Conservation (phyloP, 768 basidiomycete genomes). For the Rhizopogon vulgaris region DNA sequence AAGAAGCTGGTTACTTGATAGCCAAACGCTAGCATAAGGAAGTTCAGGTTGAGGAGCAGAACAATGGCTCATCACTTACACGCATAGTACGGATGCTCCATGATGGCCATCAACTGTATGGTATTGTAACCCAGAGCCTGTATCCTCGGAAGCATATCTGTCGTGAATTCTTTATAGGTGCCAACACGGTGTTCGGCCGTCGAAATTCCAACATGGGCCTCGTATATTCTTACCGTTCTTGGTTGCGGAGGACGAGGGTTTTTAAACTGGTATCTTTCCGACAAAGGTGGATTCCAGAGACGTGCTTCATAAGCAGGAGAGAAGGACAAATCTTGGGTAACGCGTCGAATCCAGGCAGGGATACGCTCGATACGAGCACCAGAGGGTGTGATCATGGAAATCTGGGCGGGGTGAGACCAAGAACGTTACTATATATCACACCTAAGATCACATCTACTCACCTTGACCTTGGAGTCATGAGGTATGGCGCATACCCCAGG, state of each 20-base stretch:
- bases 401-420: slow-evolving; percentile 37
- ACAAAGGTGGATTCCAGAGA: slow-evolving; percentile 93
- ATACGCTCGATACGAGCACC: slow-evolving; percentile 85
- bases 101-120: slow-evolving; percentile 97
- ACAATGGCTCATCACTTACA: slow-evolving; percentile 44
- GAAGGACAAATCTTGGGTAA: slow-evolving; percentile 86
- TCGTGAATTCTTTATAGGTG: slow-evolving; percentile 93
- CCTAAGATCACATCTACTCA: slow-evolving; percentile 21
- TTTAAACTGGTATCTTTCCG: slow-evolving; percentile 76
- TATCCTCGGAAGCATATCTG: slow-evolving; percentile 79
- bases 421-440: background rate
- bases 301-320: slow-evolving; percentile 93
- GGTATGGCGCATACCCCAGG: slow-evolving; percentile 77
- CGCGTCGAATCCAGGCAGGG: slow-evolving; percentile 91
- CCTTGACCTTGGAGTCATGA: slow-evolving; percentile 95
- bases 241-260: slow-evolving; percentile 65
- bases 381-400: slow-evolving; percentile 81
- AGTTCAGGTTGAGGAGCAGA: background rate
- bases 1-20: slow-evolving; percentile 99
- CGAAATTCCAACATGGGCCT: slow-evolving; percentile 97
- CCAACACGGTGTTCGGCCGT: slow-evolving; percentile 83
- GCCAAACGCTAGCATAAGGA: slow-evolving; percentile 68
- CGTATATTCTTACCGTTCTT: slow-evolving; percentile 76
- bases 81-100: slow-evolving; percentile 98
- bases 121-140: slow-evolving; percentile 90